Conservation (phyloP, 371 early-diverging fungal species). For the Apophysomyces elegans region DNA sequence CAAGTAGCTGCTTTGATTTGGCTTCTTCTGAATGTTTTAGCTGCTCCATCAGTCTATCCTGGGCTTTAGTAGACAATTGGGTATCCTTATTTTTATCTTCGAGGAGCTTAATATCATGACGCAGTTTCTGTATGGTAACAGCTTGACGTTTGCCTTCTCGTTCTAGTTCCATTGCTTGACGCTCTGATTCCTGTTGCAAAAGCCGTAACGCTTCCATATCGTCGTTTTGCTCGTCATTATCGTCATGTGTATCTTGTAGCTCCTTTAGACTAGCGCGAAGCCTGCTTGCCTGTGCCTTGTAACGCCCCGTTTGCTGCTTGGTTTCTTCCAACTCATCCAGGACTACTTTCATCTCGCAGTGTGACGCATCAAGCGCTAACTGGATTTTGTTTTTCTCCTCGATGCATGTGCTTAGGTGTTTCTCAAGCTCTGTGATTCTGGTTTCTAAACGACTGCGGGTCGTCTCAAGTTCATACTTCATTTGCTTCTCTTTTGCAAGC, state of each 20-base stretch:
- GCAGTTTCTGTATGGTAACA: constrained; percentile 17
- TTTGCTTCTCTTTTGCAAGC: neutral
- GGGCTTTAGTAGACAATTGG: constrained; percentile 13
- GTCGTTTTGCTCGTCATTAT: constrained; percentile 13
- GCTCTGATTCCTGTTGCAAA: constrained; percentile 26
- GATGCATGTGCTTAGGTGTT: neutral
- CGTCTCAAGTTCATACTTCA: neutral
- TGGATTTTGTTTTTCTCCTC: neutral
- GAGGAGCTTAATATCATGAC: constrained; percentile 16
- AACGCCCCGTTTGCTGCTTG: constrained; percentile 9
- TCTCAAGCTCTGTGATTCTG: neutral
- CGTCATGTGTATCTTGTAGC: constrained; percentile 9
- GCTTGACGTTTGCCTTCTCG: constrained; percentile 31
- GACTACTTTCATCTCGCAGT: neutral
- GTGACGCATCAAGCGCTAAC: neutral
- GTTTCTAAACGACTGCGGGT: neutral
- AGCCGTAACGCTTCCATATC: constrained; percentile 20
- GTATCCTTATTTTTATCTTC: constrained; percentile 17
- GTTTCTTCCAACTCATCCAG: constrained; percentile 10
- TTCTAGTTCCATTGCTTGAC: constrained; percentile 32
- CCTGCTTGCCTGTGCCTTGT: constrained; percentile 17
- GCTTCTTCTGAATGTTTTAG: constrained; percentile 12
- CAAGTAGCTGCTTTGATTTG: neutral
- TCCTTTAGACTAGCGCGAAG: constrained; percentile 11
- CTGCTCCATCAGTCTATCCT: neutral